These are phyloP conservation scores for Rhizophagus clarus DNA, from an alignment of 192 early-diverging fungal species.

Conservation along the genomic window DNA sequence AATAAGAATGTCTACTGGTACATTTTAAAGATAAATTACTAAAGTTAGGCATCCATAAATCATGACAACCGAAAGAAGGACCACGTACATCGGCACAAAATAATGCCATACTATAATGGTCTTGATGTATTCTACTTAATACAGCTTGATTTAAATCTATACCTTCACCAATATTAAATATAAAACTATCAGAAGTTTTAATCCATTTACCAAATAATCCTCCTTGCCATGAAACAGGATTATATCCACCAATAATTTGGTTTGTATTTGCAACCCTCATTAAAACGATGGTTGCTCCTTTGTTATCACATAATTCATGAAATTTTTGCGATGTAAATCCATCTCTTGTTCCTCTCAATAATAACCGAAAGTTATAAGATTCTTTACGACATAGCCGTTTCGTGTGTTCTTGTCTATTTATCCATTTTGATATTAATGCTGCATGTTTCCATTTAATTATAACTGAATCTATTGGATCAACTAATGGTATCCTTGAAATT, in stretches of 20 bases:
- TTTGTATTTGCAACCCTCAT: background rate
- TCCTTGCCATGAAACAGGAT: background rate
- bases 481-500: too few relatives aligned
- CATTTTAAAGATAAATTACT: background rate
- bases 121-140: background rate
- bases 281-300: background rate
- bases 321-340: background rate
- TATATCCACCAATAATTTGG: background rate
- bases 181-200: background rate
- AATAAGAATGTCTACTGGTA: background rate
- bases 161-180: background rate
- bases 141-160: background rate
- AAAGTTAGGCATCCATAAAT: background rate
- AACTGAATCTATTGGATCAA: too few relatives aligned
- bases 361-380: background rate
- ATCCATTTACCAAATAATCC: background rate
- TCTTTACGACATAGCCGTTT: too few relatives aligned
- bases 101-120: background rate
- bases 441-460: background rate
- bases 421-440: background rate
- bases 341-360: background rate
- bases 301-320: constrained; percentile 9
- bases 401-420: background rate
- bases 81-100: background rate
- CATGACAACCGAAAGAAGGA: background rate